A percentile compares a stretch with the other conserved stretches of the same genome.
Conservation (phyloP, 371 early-diverging fungal genomes). For the Batkoa obscura region DNA sequence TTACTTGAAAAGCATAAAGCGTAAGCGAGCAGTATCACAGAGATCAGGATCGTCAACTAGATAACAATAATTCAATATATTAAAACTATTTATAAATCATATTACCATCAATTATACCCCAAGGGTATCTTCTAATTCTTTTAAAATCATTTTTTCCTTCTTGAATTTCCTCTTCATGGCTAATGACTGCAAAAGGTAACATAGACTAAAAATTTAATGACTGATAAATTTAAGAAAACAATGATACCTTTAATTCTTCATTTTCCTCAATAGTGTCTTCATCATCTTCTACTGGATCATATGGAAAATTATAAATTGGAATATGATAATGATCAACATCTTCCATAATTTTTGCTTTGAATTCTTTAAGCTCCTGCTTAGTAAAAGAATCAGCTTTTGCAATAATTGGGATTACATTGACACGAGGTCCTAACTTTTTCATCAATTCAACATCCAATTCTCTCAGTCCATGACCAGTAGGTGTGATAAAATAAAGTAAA, state of each 20-base stretch:
- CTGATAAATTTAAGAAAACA: not conserved
- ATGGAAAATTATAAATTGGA: conserved; percentile 74
- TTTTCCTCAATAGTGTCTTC: conserved; percentile 93
- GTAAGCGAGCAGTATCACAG: conserved; percentile 89
- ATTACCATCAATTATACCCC: conserved; percentile 90
- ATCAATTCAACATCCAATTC: conserved; percentile 96
- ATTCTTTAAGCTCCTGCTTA: conserved; percentile 45
- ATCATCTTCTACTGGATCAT: conserved; percentile 57
- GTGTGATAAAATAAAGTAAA: conserved; percentile 90
- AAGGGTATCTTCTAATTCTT: conserved; percentile 89
- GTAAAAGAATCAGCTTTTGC: conserved; percentile 63
- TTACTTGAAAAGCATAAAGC: conserved; percentile 69
- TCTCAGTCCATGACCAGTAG: conserved; percentile 91
- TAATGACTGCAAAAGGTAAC: conserved; percentile 92
- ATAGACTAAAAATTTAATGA: conserved; percentile 26
- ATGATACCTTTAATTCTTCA: conserved; percentile 55
- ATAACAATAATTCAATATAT: not conserved
- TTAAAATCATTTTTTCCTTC: conserved; percentile 30
- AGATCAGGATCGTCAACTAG: conserved; percentile 4
- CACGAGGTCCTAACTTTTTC: conserved; percentile 75
- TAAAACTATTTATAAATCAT: not conserved
- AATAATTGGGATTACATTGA: conserved; percentile 87
- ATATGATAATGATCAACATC: conserved; percentile 81
- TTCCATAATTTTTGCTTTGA: conserved; percentile 82
- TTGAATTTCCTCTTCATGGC: conserved; percentile 79